Evolutionary conservation across 495 filamentous ascomycete species (phyloP).

Genomic region (Penicillium diatomitis): DNA sequence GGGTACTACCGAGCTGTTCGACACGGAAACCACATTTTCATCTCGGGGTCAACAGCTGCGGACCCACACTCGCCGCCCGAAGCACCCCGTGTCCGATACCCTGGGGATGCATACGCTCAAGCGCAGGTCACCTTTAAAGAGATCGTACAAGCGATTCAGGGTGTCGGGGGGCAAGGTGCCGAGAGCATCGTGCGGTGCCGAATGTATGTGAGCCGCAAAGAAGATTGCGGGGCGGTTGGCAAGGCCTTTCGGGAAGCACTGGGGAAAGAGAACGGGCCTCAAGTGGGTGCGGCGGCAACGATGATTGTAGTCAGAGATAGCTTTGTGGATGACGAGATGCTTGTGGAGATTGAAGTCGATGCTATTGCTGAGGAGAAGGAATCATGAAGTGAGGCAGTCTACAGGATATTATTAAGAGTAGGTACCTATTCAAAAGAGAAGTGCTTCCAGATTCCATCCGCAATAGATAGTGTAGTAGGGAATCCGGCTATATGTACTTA

Average conservation of each 20-base stretch:
- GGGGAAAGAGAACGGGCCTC: constrained; percentile 14
- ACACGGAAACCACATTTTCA: constrained; percentile 33
- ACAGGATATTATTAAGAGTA: neutral
- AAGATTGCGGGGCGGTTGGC: constrained; percentile 26
- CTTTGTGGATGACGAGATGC: constrained; percentile 37
- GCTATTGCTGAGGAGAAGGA: constrained; percentile 21
- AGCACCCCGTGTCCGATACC: constrained; percentile 27
- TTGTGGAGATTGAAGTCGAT: constrained; percentile 39
- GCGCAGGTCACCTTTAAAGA: constrained; percentile 29
- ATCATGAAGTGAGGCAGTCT: neutral
- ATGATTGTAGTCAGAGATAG: constrained; percentile 35
- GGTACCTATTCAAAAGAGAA: too few relatives aligned
- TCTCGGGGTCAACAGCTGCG: constrained; percentile 39
- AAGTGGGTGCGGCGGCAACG: constrained; percentile 28
- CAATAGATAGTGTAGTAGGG: too few relatives aligned
- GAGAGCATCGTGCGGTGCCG: constrained; percentile 31
- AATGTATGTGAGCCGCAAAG: constrained; percentile 31
- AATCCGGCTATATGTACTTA: too few relatives aligned
- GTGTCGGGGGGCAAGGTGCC: constrained; percentile 29
- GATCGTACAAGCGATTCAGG: constrained; percentile 30
- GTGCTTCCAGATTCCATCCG: too few relatives aligned
- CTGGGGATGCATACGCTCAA: constrained; percentile 32
- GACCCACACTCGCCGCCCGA: constrained; percentile 23
- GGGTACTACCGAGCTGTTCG: constrained; percentile 42
- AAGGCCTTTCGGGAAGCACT: constrained; percentile 29